Base-by-base conservation (phyloP, 495 filamentous ascomycete species). In the Daldinia caldariorum region DNA sequence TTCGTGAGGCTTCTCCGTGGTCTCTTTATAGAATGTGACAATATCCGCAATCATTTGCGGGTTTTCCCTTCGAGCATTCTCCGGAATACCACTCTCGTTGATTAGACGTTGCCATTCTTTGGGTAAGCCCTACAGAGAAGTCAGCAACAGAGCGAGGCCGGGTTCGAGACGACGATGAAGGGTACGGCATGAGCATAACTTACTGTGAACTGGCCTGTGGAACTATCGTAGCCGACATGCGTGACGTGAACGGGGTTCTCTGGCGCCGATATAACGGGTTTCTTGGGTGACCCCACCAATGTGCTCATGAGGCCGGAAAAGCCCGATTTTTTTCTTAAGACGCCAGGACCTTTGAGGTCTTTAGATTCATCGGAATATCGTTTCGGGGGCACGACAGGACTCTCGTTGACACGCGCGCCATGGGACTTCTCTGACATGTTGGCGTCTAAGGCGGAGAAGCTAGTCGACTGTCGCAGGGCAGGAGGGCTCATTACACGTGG, bases 161-260 rank as follows among this genome's bases (percentile, higher is more conserved):
- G 47, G 56, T 54, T 60, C 58, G 66, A 65, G 57, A 57, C 18
- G 43, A 74, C 39, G 58, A 47, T 20, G 41, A 57, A 57, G 49
- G 49, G 34, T 14, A 37, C 50, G 29, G 32, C 26, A 26, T 26
- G 26, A 26, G 32, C 47, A 34, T 67, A 43, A 89, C 91, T 67
- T 85, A 96, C 92, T 38, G 95, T 99, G 78, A 97, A 99, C 79
- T 97, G 92, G 61, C 95, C 95, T 3, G 95, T 99, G 71, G 93
- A 87, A 81, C 96, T 97, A 79, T 99, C 94, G 78, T 97, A 97
- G 55, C 96, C 94, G 60, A 99, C 95, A 76, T 99, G 95, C 47
- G 96, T 99, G 59, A 99, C 91, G 78, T 99, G 95, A 31, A 98
- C 93, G 10, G 96, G 96, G 76, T 99, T 97, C 79, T 97, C 94